A percentile compares a stretch with the other conserved stretches of the same genome.
phyloP scores from a whole-genome alignment of 176 grass and related monocot species.

The Avena atlantica region DNA sequence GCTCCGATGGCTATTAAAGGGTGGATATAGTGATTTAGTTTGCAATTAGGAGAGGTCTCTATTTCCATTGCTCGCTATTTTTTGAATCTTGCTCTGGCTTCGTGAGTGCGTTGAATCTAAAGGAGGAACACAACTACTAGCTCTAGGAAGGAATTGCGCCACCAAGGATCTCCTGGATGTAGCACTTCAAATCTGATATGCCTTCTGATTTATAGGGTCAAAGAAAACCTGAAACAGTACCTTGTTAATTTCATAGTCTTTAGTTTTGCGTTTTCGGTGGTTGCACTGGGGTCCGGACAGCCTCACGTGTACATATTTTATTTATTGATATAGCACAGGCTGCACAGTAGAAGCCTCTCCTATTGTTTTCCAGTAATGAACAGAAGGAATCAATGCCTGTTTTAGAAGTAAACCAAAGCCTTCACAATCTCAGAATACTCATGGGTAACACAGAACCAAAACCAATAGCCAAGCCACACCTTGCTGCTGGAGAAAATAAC shows the following conservation, averaged over 20 bases:
- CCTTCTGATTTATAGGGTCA: background rate
- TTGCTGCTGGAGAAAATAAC: background rate
- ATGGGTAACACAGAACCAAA: background rate
- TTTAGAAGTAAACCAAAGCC: background rate
- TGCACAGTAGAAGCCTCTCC: background rate
- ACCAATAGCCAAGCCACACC: background rate
- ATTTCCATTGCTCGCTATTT: background rate
- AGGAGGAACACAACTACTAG: background rate
- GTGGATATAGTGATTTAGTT: background rate
- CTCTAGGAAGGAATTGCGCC: background rate
- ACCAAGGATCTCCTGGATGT: background rate
- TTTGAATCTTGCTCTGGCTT: background rate
- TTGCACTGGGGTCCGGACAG: background rate
- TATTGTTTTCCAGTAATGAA: no score
- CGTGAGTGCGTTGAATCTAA: background rate
- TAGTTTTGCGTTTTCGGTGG: background rate
- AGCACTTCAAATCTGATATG: background rate
- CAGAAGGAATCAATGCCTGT: background rate
- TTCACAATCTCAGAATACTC: background rate
- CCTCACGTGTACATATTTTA: background rate
- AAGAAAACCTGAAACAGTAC: background rate
- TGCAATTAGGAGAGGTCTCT: background rate
- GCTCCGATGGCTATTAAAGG: background rate
- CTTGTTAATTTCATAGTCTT: background rate
- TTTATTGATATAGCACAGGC: background rate